Base-by-base conservation (phyloP, 352 stramenopile species). In the Pythium rishiriense region DNA sequence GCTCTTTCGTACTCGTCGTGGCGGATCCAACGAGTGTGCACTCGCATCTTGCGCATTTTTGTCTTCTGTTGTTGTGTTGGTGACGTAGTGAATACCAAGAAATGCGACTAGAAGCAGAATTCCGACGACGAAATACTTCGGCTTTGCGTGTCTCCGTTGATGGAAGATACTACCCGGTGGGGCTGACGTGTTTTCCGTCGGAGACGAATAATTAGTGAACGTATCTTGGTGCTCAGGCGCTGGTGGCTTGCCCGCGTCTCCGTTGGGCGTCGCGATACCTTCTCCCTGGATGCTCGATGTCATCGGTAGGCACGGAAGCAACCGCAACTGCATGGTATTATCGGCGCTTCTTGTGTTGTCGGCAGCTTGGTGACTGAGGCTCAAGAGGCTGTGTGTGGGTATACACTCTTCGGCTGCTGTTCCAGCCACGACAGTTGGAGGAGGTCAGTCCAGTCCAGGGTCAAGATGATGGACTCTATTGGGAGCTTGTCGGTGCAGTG, bases 1-100 rank as follows among this genome's bases (percentile, higher is more conserved):
- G 11, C 54, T 64, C 9, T 42, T 35, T 47, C 62, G 35, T 26
- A 69, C 54, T 11, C 62, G 46, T 22, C 47, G 54, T 8, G 62
- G 54, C 4, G 62, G 62, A 4, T 25, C 28, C 29, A 26, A 50
- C 37, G 21, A 4, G 15, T 15, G 19, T 0, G 49, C 28, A 22
- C 26, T 33, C 19, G 26, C 21, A 19, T 43, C 42, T 33, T 42
- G 8, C 14, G 45, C 22, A 1, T 35, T 25, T 8, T 31, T 39
- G n/a, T n/a, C n/a, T n/a, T n/a, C n/a, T 43, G 25, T 26, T 7
- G 33, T 15, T 4, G 42, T 15, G 21, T 54, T 47, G 15, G 29
- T 9, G 10, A 52, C 24, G 5, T 46, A n/a, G 21, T 12, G 15
- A 9, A 35, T 22, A 11, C 55, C 11, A 12, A 62, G 26, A 33